A percentile compares a stretch with the other conserved stretches of the same genome.
Evolutionary conservation across 108 stramenopile species (phyloP).

Genomic region (Discostella stelligeroides): DNA sequence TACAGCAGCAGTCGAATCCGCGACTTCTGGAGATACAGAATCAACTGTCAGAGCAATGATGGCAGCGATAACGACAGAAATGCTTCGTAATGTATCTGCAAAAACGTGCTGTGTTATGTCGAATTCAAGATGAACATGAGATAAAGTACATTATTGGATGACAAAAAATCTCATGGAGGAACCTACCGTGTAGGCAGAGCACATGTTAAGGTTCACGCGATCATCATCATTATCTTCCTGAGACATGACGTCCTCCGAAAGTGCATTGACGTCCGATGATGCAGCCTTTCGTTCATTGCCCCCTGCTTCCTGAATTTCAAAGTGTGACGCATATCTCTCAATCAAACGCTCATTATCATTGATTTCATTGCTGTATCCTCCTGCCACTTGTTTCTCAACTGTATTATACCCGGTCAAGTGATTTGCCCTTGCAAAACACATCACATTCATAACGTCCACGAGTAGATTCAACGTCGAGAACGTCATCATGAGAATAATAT

Average conservation of each 20-base stretch:
- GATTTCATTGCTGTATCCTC: constrained; percentile 6
- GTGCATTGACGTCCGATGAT: neutral
- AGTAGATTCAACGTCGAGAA: constrained; percentile 63
- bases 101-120: constrained; percentile 60
- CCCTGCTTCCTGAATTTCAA: constrained; percentile 12
- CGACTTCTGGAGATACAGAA: constrained; percentile 61
- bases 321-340: constrained; percentile 8
- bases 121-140: neutral
- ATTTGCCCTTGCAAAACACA: constrained; percentile 71
- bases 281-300: constrained; percentile 1
- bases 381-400: constrained; percentile 5
- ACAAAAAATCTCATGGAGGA: neutral
- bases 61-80: constrained; percentile 69
- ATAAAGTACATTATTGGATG: neutral
- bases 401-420: constrained; percentile 57
- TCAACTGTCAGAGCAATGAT: constrained; percentile 46
- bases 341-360: constrained; percentile 21
- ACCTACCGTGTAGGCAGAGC: constrained; percentile 76
- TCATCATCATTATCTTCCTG: constrained; percentile 40
- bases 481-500: constrained; percentile 62
- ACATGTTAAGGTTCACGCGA: constrained; percentile 74
- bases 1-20: constrained; percentile 75
- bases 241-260: neutral
- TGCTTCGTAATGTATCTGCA: constrained; percentile 73
- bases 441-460: constrained; percentile 74